Evolutionary conservation across 2,329 filamentous ascomycete genomes (phyloP).

Genomic region (Sclerotinia spermophila): DNA sequence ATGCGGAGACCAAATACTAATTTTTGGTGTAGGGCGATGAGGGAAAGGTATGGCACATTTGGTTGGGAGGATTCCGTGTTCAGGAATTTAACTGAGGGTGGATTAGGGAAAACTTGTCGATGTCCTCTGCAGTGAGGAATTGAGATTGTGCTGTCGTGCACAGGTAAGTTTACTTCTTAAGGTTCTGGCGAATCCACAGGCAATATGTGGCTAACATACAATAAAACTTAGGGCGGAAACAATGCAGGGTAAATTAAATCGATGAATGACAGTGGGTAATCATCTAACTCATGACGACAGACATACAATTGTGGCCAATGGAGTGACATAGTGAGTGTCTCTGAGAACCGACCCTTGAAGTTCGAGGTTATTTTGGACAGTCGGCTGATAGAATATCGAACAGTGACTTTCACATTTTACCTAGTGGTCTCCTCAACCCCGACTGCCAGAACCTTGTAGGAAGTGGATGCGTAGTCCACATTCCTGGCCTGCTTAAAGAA

Average conservation of each 20-base stretch:
- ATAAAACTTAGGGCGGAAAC: slow-evolving; percentile 45
- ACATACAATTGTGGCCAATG: slow-evolving; percentile 43
- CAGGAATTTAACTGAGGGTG: slow-evolving; percentile 3
- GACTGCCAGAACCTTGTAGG: slow-evolving; percentile 70
- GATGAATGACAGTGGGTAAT: background rate
- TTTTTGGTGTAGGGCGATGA: slow-evolving; percentile 13
- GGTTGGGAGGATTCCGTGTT: background rate
- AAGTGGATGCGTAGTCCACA: slow-evolving; percentile 64
- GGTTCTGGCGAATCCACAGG: slow-evolving; percentile 18
- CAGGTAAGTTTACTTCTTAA: slow-evolving; percentile 3
- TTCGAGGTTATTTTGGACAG: background rate
- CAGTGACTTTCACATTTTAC: slow-evolving; percentile 51
- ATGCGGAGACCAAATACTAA: slow-evolving; percentile 12
- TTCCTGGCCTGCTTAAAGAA: slow-evolving; percentile 64
- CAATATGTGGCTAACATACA: background rate
- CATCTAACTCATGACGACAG: slow-evolving; percentile 1
- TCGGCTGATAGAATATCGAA: slow-evolving; percentile 5
- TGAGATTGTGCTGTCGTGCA: slow-evolving; percentile 18
- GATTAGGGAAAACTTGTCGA: slow-evolving; percentile 57
- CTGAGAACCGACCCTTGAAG: background rate
- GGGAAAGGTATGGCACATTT: slow-evolving; percentile 15
- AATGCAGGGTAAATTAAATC: slow-evolving; percentile 44
- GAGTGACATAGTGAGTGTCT: slow-evolving; percentile 39
- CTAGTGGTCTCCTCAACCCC: slow-evolving; percentile 69
- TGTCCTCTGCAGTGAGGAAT: slow-evolving; percentile 34